These are phyloP conservation scores for Solanum boliviense DNA, from an alignment of 257 asterid genomes.

Conservation along the genomic window DNA sequence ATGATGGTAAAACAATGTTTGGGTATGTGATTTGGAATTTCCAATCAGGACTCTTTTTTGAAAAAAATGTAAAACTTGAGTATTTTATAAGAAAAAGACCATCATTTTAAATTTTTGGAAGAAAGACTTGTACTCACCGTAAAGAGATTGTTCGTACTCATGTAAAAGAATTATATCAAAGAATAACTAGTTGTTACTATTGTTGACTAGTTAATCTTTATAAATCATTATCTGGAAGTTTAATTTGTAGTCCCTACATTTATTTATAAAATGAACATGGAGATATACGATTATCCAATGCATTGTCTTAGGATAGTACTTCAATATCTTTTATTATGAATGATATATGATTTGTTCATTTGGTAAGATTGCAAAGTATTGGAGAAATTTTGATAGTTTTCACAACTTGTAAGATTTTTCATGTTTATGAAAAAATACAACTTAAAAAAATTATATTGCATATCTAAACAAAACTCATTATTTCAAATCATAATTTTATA, in stretches of 20 bases:
- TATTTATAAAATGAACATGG: background rate
- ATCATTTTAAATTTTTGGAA: background rate
- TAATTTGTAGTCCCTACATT: background rate
- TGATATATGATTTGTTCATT: background rate
- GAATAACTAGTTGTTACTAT: background rate
- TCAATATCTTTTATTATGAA: background rate
- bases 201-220: background rate
- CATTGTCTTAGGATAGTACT: background rate
- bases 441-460: too few species aligned
- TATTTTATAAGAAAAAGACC: background rate
- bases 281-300: background rate
- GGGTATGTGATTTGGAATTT: background rate
- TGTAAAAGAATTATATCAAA: background rate
- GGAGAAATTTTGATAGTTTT: too few species aligned
- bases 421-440: too few species aligned
- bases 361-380: background rate
- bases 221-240: background rate
- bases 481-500: too few species aligned
- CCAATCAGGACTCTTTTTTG: accelerated
- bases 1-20: background rate
- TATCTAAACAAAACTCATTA: background rate
- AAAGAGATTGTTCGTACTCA: background rate
- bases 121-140: background rate
- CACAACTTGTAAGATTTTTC: background rate
- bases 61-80: background rate